These are phyloP conservation scores for Verticillium alfalfae DNA, from an alignment of 2,329 filamentous ascomycete genomes.

Conservation along the genomic window DNA sequence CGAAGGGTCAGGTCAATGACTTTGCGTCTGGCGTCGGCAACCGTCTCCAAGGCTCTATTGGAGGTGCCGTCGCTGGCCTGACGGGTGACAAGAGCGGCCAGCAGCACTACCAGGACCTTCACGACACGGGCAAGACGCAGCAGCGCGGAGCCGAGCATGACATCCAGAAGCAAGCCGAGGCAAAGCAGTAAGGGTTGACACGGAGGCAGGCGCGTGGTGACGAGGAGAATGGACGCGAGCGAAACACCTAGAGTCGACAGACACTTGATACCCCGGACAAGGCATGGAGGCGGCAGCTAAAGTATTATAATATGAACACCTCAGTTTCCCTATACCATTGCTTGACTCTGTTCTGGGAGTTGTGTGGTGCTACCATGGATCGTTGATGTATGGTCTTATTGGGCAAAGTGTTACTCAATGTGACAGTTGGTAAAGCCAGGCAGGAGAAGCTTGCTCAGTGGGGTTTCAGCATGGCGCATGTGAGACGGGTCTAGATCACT, in stretches of 20 bases:
- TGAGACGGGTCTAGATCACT: neutral
- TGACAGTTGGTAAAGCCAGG: neutral
- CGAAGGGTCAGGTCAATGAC: conserved; percentile 75
- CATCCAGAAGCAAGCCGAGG: conserved; percentile 65
- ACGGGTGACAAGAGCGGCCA: conserved; percentile 65
- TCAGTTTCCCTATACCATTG: neutral
- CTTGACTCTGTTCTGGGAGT: neutral
- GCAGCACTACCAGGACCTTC: conserved; percentile 60
- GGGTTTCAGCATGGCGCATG: neutral
- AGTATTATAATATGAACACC: neutral
- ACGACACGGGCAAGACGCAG: conserved; percentile 77
- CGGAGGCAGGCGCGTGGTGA: neutral
- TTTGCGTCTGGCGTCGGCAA: conserved; percentile 60
- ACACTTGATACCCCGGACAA: conserved; percentile 11
- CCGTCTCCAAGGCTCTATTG: conserved; percentile 66
- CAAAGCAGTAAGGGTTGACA: conserved; percentile 17
- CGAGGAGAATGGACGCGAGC: neutral
- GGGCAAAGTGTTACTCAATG: too few species aligned
- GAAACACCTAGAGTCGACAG: neutral
- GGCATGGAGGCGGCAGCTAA: neutral
- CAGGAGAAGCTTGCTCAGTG: neutral
- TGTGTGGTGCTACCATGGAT: neutral
- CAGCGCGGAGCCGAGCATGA: conserved; percentile 81
- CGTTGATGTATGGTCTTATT: too few species aligned
- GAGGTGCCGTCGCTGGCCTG: conserved; percentile 64